These are phyloP conservation scores for Globisporangium mamillatum DNA, from an alignment of 352 stramenopile genomes.

Conservation along the genomic window DNA sequence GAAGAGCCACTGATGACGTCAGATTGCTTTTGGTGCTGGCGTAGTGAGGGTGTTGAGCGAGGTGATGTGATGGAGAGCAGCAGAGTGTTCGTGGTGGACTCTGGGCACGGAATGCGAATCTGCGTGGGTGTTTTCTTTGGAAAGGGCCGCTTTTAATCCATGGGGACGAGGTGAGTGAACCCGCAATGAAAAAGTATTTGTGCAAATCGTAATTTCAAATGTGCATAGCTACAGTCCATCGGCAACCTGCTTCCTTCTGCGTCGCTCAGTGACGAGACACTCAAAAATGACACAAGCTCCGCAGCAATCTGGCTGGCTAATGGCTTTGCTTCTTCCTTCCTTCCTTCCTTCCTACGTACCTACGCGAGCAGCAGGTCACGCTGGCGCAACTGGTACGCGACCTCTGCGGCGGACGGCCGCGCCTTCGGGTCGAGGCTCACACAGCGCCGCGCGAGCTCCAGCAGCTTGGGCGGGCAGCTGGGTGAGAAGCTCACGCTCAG, in stretches of 20 bases:
- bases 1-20: conserved; percentile 2
- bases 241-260: not conserved
- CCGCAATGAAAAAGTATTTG: not conserved
- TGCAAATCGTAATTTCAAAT: not conserved
- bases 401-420: conserved; percentile 46
- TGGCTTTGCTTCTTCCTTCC: not conserved
- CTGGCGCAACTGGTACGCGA: conserved; percentile 63
- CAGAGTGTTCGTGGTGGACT: not conserved
- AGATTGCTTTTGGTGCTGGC: not conserved
- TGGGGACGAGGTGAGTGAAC: not conserved
- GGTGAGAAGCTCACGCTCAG: conserved; percentile 38
- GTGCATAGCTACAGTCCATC: not conserved
- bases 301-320: not conserved
- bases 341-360: not conserved
- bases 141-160: not conserved
- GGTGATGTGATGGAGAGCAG: not conserved
- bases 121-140: not conserved
- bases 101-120: too few species aligned
- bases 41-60: not conserved
- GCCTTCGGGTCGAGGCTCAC: conserved; percentile 48
- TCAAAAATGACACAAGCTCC: not conserved
- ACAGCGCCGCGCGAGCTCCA: conserved; percentile 47
- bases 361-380: conserved; percentile 45
- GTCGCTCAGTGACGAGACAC: not conserved
- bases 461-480: conserved; percentile 43